phyloP scores from a whole-genome alignment of 1,284 basidiomycete species.

The Takashimella tepidaria region DNA sequence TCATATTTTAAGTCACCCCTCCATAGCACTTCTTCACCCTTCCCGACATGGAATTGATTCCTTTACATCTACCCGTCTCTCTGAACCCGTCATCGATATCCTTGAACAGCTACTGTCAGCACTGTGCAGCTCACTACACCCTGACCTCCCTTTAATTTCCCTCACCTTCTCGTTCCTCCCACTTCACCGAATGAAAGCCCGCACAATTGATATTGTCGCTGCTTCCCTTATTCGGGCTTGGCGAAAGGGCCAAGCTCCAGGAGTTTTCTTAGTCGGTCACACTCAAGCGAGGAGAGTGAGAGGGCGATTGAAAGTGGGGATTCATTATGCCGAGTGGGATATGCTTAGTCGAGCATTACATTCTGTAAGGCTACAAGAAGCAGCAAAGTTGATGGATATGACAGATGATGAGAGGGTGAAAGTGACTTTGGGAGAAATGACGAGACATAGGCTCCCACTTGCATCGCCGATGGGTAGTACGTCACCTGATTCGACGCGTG shows the following conservation, averaged over 20 bases:
- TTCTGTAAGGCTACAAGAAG: background rate
- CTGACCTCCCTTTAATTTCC: conserved; percentile 6
- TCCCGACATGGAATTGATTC: background rate
- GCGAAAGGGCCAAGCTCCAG: background rate
- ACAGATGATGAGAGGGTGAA: background rate
- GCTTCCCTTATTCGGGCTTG: conserved; percentile 3
- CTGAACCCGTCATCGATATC: background rate
- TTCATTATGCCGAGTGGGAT: conserved; percentile 1
- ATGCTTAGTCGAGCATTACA: background rate
- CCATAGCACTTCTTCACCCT: background rate
- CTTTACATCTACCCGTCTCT: background rate
- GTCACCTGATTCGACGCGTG: no score
- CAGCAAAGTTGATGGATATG: background rate
- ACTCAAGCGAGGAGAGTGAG: background rate
- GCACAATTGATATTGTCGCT: conserved; percentile 8
- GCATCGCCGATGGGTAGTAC: background rate
- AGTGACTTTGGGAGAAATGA: background rate
- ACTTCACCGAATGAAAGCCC: background rate
- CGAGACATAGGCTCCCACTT: background rate
- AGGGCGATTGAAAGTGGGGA: background rate
- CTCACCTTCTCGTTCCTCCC: background rate
- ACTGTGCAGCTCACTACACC: background rate
- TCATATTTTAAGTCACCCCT: background rate
- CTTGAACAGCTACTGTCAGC: background rate
- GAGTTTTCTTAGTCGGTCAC: background rate